These are phyloP conservation scores for Pseudonitzschia pungens DNA, from an alignment of 108 stramenopile species.

Conservation along the genomic window DNA sequence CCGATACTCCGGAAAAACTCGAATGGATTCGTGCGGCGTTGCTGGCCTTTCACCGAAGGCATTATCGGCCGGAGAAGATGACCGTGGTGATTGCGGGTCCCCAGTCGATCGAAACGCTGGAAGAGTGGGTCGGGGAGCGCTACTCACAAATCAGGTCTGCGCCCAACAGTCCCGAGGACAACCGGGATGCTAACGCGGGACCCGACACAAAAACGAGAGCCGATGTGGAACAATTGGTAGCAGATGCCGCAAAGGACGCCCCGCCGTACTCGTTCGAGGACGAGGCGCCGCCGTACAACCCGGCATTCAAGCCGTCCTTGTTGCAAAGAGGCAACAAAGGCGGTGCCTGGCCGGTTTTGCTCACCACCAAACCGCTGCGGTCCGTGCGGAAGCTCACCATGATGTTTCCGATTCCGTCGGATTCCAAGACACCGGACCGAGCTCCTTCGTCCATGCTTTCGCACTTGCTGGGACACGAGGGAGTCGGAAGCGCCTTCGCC, in stretches of 20 bases:
- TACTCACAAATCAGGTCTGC: constrained; percentile 50
- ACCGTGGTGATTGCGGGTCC: constrained; percentile 78
- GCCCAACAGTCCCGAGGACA: constrained; percentile 6
- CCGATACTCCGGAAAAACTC: constrained; percentile 45
- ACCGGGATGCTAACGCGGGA: background rate
- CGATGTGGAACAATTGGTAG: constrained; percentile 50
- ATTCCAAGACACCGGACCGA: constrained; percentile 49
- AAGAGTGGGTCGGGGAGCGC: constrained; percentile 66
- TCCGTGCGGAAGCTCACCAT: constrained; percentile 61
- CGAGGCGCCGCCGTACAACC: constrained; percentile 39
- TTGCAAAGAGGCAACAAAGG: constrained; percentile 12
- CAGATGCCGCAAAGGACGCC: constrained; percentile 63
- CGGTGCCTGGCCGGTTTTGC: constrained; percentile 59
- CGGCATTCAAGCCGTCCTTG: constrained; percentile 55
- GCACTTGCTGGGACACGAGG: constrained; percentile 85
- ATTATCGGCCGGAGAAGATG: constrained; percentile 81
- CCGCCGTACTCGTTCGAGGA: constrained; percentile 46
- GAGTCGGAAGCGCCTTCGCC: constrained; percentile 66
- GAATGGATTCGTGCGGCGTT: constrained; percentile 62
- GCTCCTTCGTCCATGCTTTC: constrained; percentile 56
- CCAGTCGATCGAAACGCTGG: constrained; percentile 74
- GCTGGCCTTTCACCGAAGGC: constrained; percentile 77
- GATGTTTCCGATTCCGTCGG: constrained; percentile 66
- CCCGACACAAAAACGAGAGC: constrained; percentile 24
- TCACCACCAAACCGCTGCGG: constrained; percentile 69